Conservation (phyloP, 768 basidiomycete genomes). For the Amanita phalloides region DNA sequence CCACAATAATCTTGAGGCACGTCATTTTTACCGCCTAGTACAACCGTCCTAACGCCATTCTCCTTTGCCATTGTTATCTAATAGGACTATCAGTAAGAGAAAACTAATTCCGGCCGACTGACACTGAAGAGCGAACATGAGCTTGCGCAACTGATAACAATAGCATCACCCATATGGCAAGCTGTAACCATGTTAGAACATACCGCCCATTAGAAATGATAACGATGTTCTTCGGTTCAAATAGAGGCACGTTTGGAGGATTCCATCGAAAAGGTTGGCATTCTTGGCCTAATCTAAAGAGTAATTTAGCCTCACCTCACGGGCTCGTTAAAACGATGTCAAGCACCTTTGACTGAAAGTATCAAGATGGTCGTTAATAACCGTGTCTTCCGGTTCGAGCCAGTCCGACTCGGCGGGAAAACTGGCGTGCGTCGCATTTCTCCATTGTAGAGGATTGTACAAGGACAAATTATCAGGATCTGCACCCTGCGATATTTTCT, state of each 20-base stretch:
- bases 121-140: slow-evolving; percentile 38
- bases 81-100: neutral
- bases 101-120: slow-evolving; percentile 9
- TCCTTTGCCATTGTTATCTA: slow-evolving; percentile 52
- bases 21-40: slow-evolving; percentile 40
- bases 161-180: neutral
- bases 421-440: slow-evolving; percentile 30
- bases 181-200: neutral
- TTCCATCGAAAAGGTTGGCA: slow-evolving; percentile 28
- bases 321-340: neutral
- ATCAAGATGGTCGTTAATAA: slow-evolving; percentile 38
- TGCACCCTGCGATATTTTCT: slow-evolving; percentile 27
- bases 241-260: slow-evolving; percentile 34
- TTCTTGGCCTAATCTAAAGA: slow-evolving; percentile 31
- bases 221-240: slow-evolving; percentile 35
- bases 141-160: slow-evolving; percentile 29
- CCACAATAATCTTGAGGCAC: slow-evolving; percentile 48
- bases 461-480: slow-evolving; percentile 34
- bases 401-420: slow-evolving; percentile 34
- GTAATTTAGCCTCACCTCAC: neutral
- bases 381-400: slow-evolving; percentile 30
- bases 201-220: slow-evolving; percentile 50
- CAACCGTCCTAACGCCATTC: slow-evolving; percentile 46
- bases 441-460: slow-evolving; percentile 42
- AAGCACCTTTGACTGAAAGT: slow-evolving; percentile 39